Conservation (phyloP, 352 stramenopile genomes). For the Phytophthora pluvialis region DNA sequence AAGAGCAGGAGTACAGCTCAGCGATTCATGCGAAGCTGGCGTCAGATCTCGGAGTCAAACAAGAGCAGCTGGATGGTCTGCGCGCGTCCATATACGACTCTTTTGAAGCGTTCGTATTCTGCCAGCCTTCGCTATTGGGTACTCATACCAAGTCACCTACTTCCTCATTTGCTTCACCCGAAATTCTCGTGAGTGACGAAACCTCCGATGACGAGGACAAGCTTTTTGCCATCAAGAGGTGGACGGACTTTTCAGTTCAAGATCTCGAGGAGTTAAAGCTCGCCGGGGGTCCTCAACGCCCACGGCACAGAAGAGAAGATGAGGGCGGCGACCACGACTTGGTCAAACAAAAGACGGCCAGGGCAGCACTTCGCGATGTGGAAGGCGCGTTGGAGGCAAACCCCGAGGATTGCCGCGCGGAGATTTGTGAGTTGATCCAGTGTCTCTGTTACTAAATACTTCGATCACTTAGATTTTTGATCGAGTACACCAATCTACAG, state of each 20-base stretch:
- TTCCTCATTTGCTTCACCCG: neutral
- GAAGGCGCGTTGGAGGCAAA: constrained; percentile 56
- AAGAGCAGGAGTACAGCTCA: constrained; percentile 17
- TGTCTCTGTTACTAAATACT: constrained; percentile 30
- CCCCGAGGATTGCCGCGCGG: constrained; percentile 59
- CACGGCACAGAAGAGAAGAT: neutral
- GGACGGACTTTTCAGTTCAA: constrained; percentile 52
- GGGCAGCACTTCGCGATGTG: constrained; percentile 40
- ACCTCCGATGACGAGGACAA: constrained; percentile 7
- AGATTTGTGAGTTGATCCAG: constrained; percentile 57
- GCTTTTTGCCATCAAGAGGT: constrained; percentile 41
- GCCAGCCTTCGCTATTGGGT: constrained; percentile 6
- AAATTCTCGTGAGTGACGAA: constrained; percentile 8
- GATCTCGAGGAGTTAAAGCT: constrained; percentile 52
- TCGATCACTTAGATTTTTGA: too few species aligned
- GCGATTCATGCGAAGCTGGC: constrained; percentile 25
- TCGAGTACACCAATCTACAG: too few species aligned
- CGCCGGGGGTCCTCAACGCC: neutral
- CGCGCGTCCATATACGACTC: constrained; percentile 65
- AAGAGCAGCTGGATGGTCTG: constrained; percentile 57
- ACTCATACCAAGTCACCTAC: constrained; percentile 2
- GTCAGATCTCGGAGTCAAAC: constrained; percentile 17
- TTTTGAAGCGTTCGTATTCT: constrained; percentile 62
- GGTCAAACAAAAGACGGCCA: constrained; percentile 25
- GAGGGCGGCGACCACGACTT: neutral